Evolutionary conservation across 352 stramenopile genomes (phyloP).

Genomic region (Phytophthora hibernalis): DNA sequence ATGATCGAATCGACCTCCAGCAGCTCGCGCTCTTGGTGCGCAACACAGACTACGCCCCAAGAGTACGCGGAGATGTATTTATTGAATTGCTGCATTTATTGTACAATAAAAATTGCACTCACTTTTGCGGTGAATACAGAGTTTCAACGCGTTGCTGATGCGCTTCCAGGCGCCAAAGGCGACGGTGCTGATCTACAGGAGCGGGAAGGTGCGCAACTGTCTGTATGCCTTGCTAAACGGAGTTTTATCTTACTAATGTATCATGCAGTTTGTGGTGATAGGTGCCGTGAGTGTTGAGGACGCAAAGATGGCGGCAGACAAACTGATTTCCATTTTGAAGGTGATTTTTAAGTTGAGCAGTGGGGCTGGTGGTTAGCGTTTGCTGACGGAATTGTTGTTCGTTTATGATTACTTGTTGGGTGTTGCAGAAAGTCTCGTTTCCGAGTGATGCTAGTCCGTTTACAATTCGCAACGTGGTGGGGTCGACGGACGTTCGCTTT

Average conservation of each 20-base stretch:
- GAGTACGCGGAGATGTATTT: conserved; percentile 34
- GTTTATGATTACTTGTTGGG: background rate
- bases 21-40: conserved; percentile 70
- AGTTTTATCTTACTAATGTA: background rate
- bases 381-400: background rate
- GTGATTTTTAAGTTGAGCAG: conserved; percentile 19
- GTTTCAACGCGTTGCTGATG: conserved; percentile 72
- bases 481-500: conserved; percentile 92
- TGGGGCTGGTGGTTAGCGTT: background rate
- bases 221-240: too few species aligned
- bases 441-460: conserved; percentile 54
- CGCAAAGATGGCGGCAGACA: conserved; percentile 54
- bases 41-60: conserved; percentile 73
- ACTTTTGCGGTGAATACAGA: conserved; percentile 28
- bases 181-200: conserved; percentile 68
- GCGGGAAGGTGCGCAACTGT: conserved; percentile 54
- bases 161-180: conserved; percentile 65
- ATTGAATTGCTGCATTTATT: background rate
- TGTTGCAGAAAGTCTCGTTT: conserved; percentile 66
- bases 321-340: conserved; percentile 66
- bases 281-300: conserved; percentile 52
- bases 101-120: background rate
- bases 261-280: conserved; percentile 67
- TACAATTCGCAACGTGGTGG: conserved; percentile 87
- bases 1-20: conserved; percentile 60